phyloP scores from a whole-genome alignment of 2,329 filamentous ascomycete species.

The Diplodia seriata region DNA sequence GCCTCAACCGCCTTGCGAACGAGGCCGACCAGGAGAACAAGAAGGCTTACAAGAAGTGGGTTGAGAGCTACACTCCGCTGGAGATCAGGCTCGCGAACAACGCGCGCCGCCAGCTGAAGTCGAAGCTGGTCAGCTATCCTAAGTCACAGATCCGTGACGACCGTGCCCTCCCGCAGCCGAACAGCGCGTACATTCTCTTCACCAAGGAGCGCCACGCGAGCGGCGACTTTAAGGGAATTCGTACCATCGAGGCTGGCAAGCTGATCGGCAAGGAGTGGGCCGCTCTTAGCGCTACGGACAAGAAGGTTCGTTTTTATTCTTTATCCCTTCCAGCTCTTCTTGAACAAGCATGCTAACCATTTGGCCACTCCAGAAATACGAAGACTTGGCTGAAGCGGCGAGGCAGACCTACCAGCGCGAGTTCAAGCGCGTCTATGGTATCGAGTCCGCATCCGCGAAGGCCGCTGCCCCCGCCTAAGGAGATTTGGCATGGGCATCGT shows the following conservation, averaged over 20 bases:
- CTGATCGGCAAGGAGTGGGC: slow-evolving; percentile 58
- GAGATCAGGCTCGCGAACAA: slow-evolving; percentile 66
- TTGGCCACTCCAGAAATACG: slow-evolving; percentile 39
- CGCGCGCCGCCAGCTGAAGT: slow-evolving; percentile 56
- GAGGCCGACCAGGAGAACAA: slow-evolving; percentile 54
- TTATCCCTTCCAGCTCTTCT: not conserved
- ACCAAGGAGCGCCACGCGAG: slow-evolving; percentile 51
- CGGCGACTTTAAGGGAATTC: slow-evolving; percentile 60
- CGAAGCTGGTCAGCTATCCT: slow-evolving; percentile 23
- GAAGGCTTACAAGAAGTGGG: slow-evolving; percentile 60
- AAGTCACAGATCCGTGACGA: slow-evolving; percentile 59
- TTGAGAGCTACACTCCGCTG: slow-evolving; percentile 61
- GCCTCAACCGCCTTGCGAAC: slow-evolving; percentile 60
- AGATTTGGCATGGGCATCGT: not conserved
- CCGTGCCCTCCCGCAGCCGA: slow-evolving; percentile 57
- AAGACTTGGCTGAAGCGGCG: slow-evolving; percentile 41
- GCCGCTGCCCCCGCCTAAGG: not conserved
- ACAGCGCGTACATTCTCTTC: slow-evolving; percentile 54
- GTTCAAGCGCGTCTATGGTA: slow-evolving; percentile 41
- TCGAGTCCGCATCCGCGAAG: slow-evolving; percentile 7
- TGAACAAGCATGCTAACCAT: slow-evolving; percentile 36
- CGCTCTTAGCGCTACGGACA: slow-evolving; percentile 54
- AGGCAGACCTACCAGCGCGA: slow-evolving; percentile 41
- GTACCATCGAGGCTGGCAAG: slow-evolving; percentile 48
- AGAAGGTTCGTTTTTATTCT: slow-evolving; percentile 50